These are phyloP conservation scores for Yarrowia phangngaensis DNA, from an alignment of 805 yeast genomes.

Conservation along the genomic window DNA sequence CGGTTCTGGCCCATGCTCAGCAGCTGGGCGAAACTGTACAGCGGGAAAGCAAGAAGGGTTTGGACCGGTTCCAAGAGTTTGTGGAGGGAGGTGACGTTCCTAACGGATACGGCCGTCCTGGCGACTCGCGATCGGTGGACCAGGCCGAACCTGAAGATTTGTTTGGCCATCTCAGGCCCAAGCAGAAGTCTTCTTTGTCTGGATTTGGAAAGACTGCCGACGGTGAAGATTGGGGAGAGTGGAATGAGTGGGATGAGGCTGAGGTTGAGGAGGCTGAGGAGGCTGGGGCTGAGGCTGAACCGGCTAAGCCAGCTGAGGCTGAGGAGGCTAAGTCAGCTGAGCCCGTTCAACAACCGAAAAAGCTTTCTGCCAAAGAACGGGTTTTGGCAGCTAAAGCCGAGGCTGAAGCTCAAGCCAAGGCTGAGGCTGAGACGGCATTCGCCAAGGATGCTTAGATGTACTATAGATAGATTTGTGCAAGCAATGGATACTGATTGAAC, in stretches of 20 bases:
- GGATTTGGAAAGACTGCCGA: conserved; percentile 39
- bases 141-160: conserved; percentile 53
- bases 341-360: conserved; percentile 16
- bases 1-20: conserved; percentile 88
- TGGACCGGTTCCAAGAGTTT: conserved; percentile 58
- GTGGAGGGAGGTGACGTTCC: conserved; percentile 43
- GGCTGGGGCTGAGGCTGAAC: too few relatives aligned
- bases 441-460: conserved; percentile 25
- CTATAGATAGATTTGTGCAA: conserved; percentile 16
- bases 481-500: too few relatives aligned
- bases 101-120: conserved; percentile 40
- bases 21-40: conserved; percentile 94
- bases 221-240: conserved; percentile 35
- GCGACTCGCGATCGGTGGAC: conserved; percentile 40
- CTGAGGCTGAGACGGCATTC: too few relatives aligned
- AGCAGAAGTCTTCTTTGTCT: conserved; percentile 53
- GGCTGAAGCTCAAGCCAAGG: conserved; percentile 9
- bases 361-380: conserved; percentile 23
- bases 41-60: conserved; percentile 76
- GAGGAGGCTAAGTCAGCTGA: not conserved
- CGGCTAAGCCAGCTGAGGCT: too few relatives aligned
- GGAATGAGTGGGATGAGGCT: conserved; percentile 30
- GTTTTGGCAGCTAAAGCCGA: conserved; percentile 23
- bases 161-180: conserved; percentile 61
- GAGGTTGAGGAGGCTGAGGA: conserved; percentile 16